phyloP scores from a whole-genome alignment of 2,329 filamentous ascomycete species.

The Apiospora sp. region DNA sequence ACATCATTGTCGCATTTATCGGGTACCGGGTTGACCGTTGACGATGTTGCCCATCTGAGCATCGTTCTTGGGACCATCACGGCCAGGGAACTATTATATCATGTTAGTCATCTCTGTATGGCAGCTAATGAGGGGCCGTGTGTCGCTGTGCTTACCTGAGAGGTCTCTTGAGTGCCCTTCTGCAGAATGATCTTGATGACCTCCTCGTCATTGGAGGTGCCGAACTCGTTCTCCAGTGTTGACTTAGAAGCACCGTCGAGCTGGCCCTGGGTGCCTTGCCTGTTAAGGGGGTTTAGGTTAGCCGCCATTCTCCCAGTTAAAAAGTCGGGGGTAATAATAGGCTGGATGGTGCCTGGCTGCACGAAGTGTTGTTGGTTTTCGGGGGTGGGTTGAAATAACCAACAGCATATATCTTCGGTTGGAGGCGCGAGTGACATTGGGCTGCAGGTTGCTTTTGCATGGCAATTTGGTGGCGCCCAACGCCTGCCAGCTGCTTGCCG shows the following conservation, averaged over 20 bases:
- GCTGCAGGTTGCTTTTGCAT: background rate
- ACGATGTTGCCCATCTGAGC: conserved; percentile 52
- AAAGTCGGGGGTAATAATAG: background rate
- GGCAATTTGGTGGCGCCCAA: background rate
- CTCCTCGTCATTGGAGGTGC: conserved; percentile 79
- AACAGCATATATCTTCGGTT: background rate
- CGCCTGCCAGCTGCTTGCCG: background rate
- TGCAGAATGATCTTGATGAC: conserved; percentile 83
- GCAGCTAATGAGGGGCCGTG: background rate
- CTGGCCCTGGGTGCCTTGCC: conserved; percentile 85
- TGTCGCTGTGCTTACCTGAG: conserved; percentile 51
- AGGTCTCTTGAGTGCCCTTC: conserved; percentile 73
- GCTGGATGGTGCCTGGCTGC: background rate
- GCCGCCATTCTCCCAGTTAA: conserved; percentile 7
- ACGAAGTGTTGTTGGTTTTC: background rate
- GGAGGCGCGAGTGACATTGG: background rate
- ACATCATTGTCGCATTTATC: conserved; percentile 18
- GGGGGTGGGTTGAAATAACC: background rate
- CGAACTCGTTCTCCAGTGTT: conserved; percentile 85
- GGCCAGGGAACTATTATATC: conserved; percentile 56
- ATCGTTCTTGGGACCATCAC: conserved; percentile 62
- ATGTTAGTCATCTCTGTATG: conserved; percentile 22
- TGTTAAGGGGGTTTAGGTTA: conserved; percentile 47
- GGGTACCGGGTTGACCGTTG: conserved; percentile 43
- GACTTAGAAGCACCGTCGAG: conserved; percentile 79